Percentiles rank a stretch among this genome's conserved stretches.
These are phyloP conservation scores for Monsonia emarginata DNA, from an alignment of 441 rosid species.

Conservation along the genomic window DNA sequence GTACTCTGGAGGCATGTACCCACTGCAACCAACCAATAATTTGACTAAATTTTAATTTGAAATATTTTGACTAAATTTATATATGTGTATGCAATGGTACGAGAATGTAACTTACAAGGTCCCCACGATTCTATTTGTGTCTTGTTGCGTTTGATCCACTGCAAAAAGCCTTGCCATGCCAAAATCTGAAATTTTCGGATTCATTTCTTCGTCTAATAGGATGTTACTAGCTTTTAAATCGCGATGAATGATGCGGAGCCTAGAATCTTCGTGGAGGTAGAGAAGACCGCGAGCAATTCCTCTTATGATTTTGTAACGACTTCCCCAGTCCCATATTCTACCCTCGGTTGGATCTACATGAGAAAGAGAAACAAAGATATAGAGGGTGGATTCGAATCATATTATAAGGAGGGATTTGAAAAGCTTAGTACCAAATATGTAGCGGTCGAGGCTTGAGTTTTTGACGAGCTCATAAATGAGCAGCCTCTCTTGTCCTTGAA, in stretches of 20 bases:
- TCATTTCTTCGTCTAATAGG: conserved; percentile 32
- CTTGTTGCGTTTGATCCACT: conserved; percentile 25
- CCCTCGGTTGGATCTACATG: conserved; percentile 28
- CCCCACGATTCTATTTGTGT: conserved; percentile 32
- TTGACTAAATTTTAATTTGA: too few species aligned
- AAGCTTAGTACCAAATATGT: conserved; percentile 33
- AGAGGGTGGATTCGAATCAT: not conserved
- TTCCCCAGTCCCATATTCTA: conserved; percentile 28
- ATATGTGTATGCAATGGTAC: too few species aligned
- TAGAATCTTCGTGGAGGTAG: conserved; percentile 44
- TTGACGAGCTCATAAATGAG: conserved; percentile 45
- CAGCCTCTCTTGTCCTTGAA: conserved; percentile 34
- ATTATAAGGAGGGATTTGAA: not conserved
- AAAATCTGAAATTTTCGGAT: conserved; percentile 39
- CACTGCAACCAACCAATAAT: conserved; percentile 8
- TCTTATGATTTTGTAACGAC: conserved; percentile 31
- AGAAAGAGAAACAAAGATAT: not conserved
- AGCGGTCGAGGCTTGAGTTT: conserved; percentile 37
- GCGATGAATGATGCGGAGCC: conserved; percentile 38
- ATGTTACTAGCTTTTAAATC: conserved; percentile 44
- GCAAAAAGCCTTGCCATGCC: conserved; percentile 41
- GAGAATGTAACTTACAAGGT: conserved; percentile 43
- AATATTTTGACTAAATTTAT: too few species aligned
- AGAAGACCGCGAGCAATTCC: conserved; percentile 37
- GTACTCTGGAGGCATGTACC: conserved; percentile 30